Evolutionary conservation across 495 filamentous ascomycete species (phyloP).

Genomic region (Amphirosellinia nigrospora): DNA sequence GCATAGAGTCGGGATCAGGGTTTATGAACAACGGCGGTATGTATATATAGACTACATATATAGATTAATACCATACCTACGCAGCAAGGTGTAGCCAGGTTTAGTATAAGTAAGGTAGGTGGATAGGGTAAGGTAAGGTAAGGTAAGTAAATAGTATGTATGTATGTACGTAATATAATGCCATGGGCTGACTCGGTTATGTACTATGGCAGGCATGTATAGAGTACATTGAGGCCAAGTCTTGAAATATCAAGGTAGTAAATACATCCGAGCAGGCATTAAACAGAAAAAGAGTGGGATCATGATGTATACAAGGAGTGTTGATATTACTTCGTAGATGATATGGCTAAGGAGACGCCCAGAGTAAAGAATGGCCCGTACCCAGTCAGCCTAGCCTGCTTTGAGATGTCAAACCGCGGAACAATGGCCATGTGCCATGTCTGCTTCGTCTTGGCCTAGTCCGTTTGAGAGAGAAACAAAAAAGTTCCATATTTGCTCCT

Average conservation of each 20-base stretch:
- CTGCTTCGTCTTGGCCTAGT: not conserved
- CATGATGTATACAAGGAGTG: not conserved
- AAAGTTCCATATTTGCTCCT: not conserved
- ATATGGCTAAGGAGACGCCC: conserved; percentile 2
- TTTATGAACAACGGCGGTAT: not conserved
- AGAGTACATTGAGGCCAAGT: not conserved
- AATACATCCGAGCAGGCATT: too few species aligned
- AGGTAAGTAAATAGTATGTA: not conserved
- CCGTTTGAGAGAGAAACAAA: not conserved
- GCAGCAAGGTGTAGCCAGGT: too few species aligned
- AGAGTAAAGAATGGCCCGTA: not conserved
- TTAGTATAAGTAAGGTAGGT: not conserved
- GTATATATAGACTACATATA: too few species aligned
- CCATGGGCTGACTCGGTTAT: too few species aligned
- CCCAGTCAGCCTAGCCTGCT: not conserved
- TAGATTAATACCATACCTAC: too few species aligned
- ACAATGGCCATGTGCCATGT: too few species aligned
- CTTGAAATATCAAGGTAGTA: too few species aligned
- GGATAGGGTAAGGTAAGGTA: not conserved
- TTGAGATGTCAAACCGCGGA: not conserved
- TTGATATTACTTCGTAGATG: not conserved
- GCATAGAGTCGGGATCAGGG: not conserved
- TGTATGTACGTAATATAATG: too few species aligned
- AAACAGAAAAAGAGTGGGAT: conserved; percentile 2
- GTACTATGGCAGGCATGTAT: not conserved